phyloP scores from a whole-genome alignment of 306 rosid species.

The Casuarina glauca region DNA sequence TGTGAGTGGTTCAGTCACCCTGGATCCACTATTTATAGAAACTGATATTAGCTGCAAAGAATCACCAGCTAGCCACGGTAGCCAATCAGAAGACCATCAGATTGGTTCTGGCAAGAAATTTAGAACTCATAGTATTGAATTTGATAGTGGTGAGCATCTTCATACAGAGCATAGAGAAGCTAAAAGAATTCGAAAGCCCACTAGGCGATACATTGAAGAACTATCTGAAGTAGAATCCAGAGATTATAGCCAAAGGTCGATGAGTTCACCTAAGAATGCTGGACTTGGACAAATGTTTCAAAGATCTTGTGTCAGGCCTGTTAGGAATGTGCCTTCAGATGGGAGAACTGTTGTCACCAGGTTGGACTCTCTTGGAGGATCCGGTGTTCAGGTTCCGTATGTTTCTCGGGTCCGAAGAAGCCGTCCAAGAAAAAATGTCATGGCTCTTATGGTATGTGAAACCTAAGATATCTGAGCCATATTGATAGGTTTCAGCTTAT shows the following conservation, averaged over 20 bases:
- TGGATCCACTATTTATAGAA: conserved; percentile 34
- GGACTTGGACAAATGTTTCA: conserved; percentile 46
- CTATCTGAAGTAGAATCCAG: conserved; percentile 77
- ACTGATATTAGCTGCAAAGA: conserved; percentile 36
- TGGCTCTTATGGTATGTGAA: conserved; percentile 72
- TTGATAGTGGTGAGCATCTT: conserved; percentile 53
- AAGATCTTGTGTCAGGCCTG: conserved; percentile 40
- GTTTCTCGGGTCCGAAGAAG: conserved; percentile 90
- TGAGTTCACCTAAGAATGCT: conserved; percentile 37
- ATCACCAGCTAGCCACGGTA: conserved; percentile 41
- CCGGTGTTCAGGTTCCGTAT: conserved; percentile 74
- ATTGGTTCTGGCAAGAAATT: conserved; percentile 43
- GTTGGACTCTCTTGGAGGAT: conserved; percentile 80
- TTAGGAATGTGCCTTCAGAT: conserved; percentile 52
- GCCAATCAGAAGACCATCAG: conserved; percentile 48
- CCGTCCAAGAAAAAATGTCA: conserved; percentile 80
- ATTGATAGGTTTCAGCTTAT: conserved; percentile 5
- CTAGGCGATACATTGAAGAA: conserved; percentile 96
- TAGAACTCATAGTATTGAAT: conserved; percentile 42
- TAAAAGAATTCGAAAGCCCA: conserved; percentile 91
- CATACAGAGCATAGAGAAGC: conserved; percentile 55
- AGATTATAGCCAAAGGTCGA: conserved; percentile 52
- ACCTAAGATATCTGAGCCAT: conserved; percentile 21
- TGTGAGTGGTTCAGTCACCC: conserved; percentile 35
- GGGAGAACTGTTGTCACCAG: conserved; percentile 62